These are phyloP conservation scores for Mortierella sp. DNA, from an alignment of 371 early-diverging fungal genomes.

Conservation along the genomic window DNA sequence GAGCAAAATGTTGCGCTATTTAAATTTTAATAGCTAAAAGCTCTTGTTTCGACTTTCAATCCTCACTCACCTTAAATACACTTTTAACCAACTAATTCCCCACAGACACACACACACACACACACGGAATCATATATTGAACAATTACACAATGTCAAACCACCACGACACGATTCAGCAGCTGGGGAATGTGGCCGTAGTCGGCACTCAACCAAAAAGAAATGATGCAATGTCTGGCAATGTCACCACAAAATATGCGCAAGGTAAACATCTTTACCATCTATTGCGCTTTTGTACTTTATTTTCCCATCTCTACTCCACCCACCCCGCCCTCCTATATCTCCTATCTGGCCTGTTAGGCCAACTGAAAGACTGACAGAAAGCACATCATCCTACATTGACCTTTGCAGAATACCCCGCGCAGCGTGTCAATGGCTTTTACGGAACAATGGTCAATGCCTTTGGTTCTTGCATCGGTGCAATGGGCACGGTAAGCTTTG, in stretches of 20 bases:
- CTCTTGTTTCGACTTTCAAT: too few relatives aligned
- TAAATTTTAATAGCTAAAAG: too few relatives aligned
- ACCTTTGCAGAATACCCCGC: slow-evolving; percentile 30
- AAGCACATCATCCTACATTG: neutral
- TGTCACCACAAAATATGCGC: slow-evolving; percentile 26
- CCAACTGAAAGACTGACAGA: neutral
- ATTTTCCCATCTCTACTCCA: neutral
- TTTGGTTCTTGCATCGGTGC: slow-evolving; percentile 61
- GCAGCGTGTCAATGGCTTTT: slow-evolving; percentile 34
- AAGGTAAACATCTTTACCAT: slow-evolving; percentile 17
- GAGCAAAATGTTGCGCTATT: neutral
- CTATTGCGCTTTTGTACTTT: neutral
- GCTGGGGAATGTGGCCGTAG: neutral
- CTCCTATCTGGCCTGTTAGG: neutral
- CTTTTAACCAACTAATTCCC: too few relatives aligned
- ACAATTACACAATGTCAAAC: neutral
- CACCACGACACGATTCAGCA: slow-evolving; percentile 9
- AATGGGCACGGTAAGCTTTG: slow-evolving; percentile 60
- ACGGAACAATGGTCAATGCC: slow-evolving; percentile 65
- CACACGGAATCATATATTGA: neutral
- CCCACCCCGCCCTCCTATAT: neutral
- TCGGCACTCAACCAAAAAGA: slow-evolving; percentile 32
- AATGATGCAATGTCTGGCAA: slow-evolving; percentile 33
- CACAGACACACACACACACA: neutral
- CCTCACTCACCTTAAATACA: too few relatives aligned